phyloP scores from a whole-genome alignment of 371 early-diverging fungal genomes.

The Haplosporangium sp. region DNA sequence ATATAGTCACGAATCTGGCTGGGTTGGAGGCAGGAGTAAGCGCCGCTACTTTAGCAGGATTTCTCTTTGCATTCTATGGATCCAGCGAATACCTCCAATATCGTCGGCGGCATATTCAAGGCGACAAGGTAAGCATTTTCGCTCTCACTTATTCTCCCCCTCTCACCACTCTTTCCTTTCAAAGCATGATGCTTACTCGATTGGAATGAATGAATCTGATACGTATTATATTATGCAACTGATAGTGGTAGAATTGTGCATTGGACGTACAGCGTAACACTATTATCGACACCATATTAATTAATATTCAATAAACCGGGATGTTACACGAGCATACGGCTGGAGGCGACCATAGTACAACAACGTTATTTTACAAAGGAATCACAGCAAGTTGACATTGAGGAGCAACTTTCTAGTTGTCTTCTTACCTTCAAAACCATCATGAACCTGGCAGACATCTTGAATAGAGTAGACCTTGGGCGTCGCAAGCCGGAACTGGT shows the following conservation, averaged over 20 bases:
- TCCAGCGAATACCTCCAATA: slow-evolving; percentile 37
- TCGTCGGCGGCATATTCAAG: slow-evolving; percentile 31
- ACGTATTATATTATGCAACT: too few species aligned
- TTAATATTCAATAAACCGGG: too few species aligned
- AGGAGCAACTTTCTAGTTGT: slow-evolving; percentile 78
- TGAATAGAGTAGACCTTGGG: slow-evolving; percentile 77
- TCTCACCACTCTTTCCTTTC: too few species aligned
- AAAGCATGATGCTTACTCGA: too few species aligned
- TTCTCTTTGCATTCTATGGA: slow-evolving; percentile 29
- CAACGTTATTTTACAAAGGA: too few species aligned
- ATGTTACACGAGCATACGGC: too few species aligned
- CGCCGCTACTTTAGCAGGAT: slow-evolving; percentile 27
- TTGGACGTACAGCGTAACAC: too few species aligned
- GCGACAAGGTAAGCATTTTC: slow-evolving; percentile 29
- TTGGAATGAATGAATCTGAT: too few species aligned
- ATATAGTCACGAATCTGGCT: slow-evolving; percentile 7
- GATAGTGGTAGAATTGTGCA: too few species aligned
- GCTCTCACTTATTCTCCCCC: too few species aligned
- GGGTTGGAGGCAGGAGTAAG: slow-evolving; percentile 15
- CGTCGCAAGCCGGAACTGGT: slow-evolving; percentile 68
- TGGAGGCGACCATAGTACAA: too few species aligned
- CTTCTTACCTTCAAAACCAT: slow-evolving; percentile 76
- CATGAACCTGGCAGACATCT: slow-evolving; percentile 79
- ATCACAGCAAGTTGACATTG: slow-evolving; percentile 49
- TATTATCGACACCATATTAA: too few species aligned